Evolutionary conservation across 148 eudicot genomes (phyloP).

Genomic region (Silene uniflora): DNA sequence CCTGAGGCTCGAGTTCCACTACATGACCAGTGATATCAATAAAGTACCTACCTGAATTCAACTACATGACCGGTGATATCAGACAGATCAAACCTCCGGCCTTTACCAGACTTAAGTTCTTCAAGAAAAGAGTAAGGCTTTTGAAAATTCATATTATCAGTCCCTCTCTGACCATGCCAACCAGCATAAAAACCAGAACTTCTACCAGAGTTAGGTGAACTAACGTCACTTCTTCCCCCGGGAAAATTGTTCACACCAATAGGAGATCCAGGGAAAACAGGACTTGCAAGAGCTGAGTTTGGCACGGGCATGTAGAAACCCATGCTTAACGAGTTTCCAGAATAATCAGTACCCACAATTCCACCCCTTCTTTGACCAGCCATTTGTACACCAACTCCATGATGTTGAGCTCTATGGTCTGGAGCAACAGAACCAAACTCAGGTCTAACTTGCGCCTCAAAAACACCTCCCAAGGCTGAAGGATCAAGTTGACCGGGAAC

Average conservation of each 20-base stretch:
- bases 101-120: conserved; percentile 68
- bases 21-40: not conserved
- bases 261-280: conserved; percentile 72
- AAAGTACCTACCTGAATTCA: conserved; percentile 64
- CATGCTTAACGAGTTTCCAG: conserved; percentile 42
- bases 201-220: conserved; percentile 49
- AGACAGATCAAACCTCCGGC: conserved; percentile 67
- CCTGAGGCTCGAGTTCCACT: no score
- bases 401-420: conserved; percentile 41
- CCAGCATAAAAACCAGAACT: conserved; percentile 44
- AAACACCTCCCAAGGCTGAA: conserved; percentile 33
- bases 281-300: conserved; percentile 58
- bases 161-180: conserved; percentile 66
- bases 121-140: conserved; percentile 73
- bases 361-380: conserved; percentile 43
- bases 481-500: conserved; percentile 46
- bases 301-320: conserved; percentile 53
- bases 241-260: conserved; percentile 43
- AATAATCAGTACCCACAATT: conserved; percentile 34
- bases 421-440: conserved; percentile 30
- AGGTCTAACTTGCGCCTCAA: conserved; percentile 32
- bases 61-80: conserved; percentile 69
- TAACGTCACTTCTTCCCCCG: conserved; percentile 53
- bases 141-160: conserved; percentile 41
- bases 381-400: conserved; percentile 36